A percentile compares a stretch with the other conserved stretches of the same genome.
Conservation (phyloP, 2,329 filamentous ascomycete genomes). For the Orbilia oligospora region DNA sequence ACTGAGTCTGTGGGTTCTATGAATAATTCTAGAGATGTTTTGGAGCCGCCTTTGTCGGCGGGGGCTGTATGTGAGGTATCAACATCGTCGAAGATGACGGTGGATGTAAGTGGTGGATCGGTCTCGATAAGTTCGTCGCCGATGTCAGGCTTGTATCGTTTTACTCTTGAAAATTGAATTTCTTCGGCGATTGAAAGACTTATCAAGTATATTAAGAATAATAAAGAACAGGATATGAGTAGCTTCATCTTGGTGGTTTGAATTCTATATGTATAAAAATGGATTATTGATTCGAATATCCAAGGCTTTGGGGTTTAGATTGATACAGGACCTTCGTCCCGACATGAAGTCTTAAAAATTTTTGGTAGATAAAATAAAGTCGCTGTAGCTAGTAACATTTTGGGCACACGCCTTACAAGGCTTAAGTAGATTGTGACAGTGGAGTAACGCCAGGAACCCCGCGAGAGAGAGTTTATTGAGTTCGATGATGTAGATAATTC, state of each 20-base stretch:
- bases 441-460: not conserved
- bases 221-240: not conserved
- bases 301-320: too few relatives aligned
- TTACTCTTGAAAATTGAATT: not conserved
- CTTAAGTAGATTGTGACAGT: not conserved
- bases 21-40: constrained; percentile 8
- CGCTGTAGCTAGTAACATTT: not conserved
- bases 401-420: not conserved
- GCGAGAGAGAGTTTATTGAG: constrained; percentile 47
- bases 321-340: not conserved
- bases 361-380: not conserved
- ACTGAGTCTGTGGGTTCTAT: constrained; percentile 8
- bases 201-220: not conserved
- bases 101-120: not conserved
- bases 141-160: not conserved
- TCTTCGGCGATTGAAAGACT: constrained; percentile 5
- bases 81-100: constrained; percentile 19
- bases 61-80: constrained; percentile 16
- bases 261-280: too few relatives aligned
- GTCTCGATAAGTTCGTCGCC: not conserved
- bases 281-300: too few relatives aligned
- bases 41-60: not conserved
- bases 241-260: constrained; percentile 27
- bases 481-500: constrained; percentile 40
- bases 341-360: not conserved